Percentiles rank a stretch among this genome's conserved stretches.
Conservation (phyloP, 208 protist genomes). For the Leishmania arabica region DNA sequence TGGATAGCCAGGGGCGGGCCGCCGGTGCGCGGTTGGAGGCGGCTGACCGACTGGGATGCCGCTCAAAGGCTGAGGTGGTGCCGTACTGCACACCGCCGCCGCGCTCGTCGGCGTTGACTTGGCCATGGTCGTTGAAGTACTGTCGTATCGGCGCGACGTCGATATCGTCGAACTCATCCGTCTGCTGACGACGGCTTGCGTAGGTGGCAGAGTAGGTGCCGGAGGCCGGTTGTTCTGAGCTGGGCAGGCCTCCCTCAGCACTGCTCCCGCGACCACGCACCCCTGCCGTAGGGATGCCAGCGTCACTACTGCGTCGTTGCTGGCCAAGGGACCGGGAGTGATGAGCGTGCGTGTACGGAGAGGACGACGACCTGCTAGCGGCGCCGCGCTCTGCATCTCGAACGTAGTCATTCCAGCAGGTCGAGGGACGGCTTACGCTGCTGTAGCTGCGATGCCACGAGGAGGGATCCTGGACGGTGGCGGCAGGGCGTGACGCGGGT, state of each 20-base stretch:
- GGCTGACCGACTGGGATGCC: neutral
- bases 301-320: neutral
- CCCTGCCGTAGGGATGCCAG: neutral
- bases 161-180: constrained; percentile 13
- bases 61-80: neutral
- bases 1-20: neutral
- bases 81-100: neutral
- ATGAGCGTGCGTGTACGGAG: neutral
- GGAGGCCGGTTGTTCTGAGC: neutral
- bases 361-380: neutral
- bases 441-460: constrained; percentile 7
- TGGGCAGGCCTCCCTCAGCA: neutral
- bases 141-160: constrained; percentile 18
- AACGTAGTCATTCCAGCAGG: constrained; percentile 46
- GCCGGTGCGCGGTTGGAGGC: neutral
- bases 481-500: neutral
- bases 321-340: constrained; percentile 3
- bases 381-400: constrained; percentile 19
- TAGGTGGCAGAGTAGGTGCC: constrained; percentile 10
- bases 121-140: constrained; percentile 28
- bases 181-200: neutral
- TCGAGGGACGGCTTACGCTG: constrained; percentile 27
- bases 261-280: too few relatives aligned
- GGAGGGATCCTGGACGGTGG: neutral
- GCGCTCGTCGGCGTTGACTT: neutral